Conservation (phyloP, 768 basidiomycete species). For the Hebeloma cylindrosporum region DNA sequence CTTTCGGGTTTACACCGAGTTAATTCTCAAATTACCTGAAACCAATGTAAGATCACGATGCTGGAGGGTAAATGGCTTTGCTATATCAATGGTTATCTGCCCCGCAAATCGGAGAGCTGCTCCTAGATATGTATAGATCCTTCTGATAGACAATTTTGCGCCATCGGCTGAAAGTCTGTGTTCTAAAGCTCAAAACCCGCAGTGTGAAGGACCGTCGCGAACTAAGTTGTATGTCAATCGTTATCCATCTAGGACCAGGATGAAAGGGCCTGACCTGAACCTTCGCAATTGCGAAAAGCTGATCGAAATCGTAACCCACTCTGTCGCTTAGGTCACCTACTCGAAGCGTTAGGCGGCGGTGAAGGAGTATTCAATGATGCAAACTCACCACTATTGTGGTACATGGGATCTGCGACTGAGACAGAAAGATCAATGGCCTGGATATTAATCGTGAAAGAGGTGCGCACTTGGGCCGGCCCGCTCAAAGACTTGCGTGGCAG, state of each 20-base stretch:
- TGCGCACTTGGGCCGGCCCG: slow-evolving; percentile 72
- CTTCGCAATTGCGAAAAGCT: slow-evolving; percentile 81
- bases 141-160: neutral
- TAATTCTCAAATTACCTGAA: too few relatives aligned
- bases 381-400: slow-evolving; percentile 72
- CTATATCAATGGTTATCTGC: too few relatives aligned
- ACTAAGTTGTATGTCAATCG: slow-evolving; percentile 34
- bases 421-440: slow-evolving; percentile 1
- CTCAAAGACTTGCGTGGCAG: slow-evolving; percentile 87
- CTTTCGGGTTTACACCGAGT: too few relatives aligned
- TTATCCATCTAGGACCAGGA: neutral
- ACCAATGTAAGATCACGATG: too few relatives aligned
- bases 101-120: too few relatives aligned
- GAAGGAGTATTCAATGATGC: slow-evolving; percentile 2
- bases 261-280: slow-evolving; percentile 58
- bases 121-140: neutral
- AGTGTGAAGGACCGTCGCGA: slow-evolving; percentile 68
- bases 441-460: neutral
- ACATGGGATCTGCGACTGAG: slow-evolving; percentile 83
- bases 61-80: too few relatives aligned
- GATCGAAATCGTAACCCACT: slow-evolving; percentile 79
- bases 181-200: slow-evolving; percentile 54
- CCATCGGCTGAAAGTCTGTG: neutral
- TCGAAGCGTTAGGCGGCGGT: neutral
- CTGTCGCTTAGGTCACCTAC: slow-evolving; percentile 78